A percentile compares a stretch with the other conserved stretches of the same genome.
Conservation (phyloP, 176 grass and related monocot genomes). For the Chloris gayana region DNA sequence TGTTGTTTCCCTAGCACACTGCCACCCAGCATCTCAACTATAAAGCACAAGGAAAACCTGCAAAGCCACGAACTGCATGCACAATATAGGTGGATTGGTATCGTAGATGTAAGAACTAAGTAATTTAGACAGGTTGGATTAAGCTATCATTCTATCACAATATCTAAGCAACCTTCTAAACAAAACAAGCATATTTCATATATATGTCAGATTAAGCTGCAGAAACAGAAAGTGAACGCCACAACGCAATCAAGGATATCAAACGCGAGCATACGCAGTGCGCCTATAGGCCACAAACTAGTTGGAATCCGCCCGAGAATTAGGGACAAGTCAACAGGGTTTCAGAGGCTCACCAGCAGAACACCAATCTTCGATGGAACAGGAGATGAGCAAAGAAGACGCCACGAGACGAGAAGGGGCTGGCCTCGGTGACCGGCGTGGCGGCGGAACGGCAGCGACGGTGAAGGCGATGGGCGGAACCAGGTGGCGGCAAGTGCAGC, state of each 20-base stretch:
- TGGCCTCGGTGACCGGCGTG: background rate
- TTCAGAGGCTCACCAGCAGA: slow-evolving; percentile 26
- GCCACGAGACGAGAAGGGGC: background rate
- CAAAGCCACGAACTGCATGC: background rate
- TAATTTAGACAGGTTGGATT: background rate
- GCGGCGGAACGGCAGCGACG: background rate
- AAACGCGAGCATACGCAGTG: background rate
- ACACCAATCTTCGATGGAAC: background rate
- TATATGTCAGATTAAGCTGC: background rate
- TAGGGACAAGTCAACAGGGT: background rate
- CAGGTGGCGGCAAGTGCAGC: background rate
- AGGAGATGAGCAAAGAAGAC: background rate
- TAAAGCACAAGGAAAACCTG: background rate
- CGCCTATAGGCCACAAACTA: background rate
- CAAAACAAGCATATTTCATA: background rate
- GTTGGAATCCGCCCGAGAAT: background rate
- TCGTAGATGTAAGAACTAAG: background rate
- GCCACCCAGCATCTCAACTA: background rate
- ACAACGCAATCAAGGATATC: background rate
- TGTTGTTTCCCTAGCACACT: background rate
- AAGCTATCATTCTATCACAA: background rate
- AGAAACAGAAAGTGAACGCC: background rate
- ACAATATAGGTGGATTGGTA: background rate
- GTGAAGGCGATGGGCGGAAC: background rate
- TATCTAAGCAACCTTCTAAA: background rate